Conservation (phyloP, 192 early-diverging fungal genomes). For the Phlyctochytrium planicorne region DNA sequence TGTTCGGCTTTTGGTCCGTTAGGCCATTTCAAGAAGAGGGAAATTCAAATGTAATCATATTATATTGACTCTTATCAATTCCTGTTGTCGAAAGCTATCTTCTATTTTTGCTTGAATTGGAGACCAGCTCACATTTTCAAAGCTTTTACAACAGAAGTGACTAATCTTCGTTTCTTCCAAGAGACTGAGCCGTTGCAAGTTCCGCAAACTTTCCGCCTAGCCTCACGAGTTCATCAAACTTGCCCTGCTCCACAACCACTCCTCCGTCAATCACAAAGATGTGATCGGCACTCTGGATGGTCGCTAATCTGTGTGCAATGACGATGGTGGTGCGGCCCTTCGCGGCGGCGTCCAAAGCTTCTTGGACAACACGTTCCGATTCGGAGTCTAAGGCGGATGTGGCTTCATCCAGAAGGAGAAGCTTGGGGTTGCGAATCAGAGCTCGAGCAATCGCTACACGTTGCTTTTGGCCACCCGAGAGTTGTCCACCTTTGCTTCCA, state of each 20-base stretch:
- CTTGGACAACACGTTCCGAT: slow-evolving; percentile 78
- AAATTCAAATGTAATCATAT: too few relatives aligned
- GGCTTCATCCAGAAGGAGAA: slow-evolving; percentile 76
- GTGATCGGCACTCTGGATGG: slow-evolving; percentile 75
- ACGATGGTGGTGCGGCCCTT: slow-evolving; percentile 74
- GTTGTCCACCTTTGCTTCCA: slow-evolving; percentile 49
- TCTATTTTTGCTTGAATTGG: too few relatives aligned
- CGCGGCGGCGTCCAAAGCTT: slow-evolving; percentile 70
- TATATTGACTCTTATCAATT: too few relatives aligned
- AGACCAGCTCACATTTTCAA: too few relatives aligned
- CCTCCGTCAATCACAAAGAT: slow-evolving; percentile 72
- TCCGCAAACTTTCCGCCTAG: slow-evolving; percentile 59
- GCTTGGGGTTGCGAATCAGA: slow-evolving; percentile 57
- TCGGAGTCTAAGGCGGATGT: slow-evolving; percentile 81
- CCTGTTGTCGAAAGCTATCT: too few relatives aligned
- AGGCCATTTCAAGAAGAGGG: too few relatives aligned
- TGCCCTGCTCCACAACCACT: slow-evolving; percentile 65
- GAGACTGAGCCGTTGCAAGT: slow-evolving; percentile 63
- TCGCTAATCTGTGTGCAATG: slow-evolving; percentile 78
- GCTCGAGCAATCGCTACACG: slow-evolving; percentile 60
- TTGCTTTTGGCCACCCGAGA: slow-evolving; percentile 49
- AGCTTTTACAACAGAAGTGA: too few relatives aligned
- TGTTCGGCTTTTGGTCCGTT: too few relatives aligned
- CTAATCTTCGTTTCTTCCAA: too few relatives aligned
- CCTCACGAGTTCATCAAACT: slow-evolving; percentile 63